Evolutionary conservation across 73 alveolate species (phyloP), one percentile per base, ranked within the genome.

Genomic region (Durusdinium trenchii): DNA sequence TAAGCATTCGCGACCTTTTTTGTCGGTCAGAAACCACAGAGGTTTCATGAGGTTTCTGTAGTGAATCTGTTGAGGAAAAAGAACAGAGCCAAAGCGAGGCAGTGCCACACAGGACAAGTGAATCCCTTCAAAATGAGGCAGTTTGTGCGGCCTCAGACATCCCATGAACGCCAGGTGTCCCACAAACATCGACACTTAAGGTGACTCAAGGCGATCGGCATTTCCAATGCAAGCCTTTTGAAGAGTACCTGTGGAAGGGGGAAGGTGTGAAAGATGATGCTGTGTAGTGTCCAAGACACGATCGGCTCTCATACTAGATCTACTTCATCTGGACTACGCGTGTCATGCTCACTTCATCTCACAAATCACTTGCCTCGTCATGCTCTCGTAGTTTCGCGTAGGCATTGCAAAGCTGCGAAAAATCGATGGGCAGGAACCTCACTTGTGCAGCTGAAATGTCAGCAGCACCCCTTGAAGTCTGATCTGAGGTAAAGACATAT

Each of bases 361-460:
- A n/a, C n/a, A n/a, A n/a, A n/a, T n/a, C n/a, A 2, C 47, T 36
- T 12, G 79, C 94, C 96, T 90, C 96, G 40, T 90, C 86, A 45
- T 40, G 86, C 86, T 90, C 86, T 52, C 51, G 96, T 52, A 90
- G 86, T 43, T 90, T 90, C 40, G 96, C 85, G n/a, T 90, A 90
- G 50, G 96, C 67, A n/a, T 40, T 10, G 75, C 96, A 90, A 46
- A 75, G 51, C 50, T 73, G 86, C 0, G 86, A n/a, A 71, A 90
- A 64, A 40, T 90, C 96, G 16, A 42, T 52, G 9, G 96, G 96
- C 18, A 90, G 43, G 83, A 90, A 90, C 96, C 96, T 86, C 50
- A 38, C 52, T 51, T 26, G 35, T 26, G 14, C 0, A 36, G 28
- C 38, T 36, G 32, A 57, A 57, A 57, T 57, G 71, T 14, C 14